phyloP scores from a whole-genome alignment of 2,329 filamentous ascomycete species.

The Dothidotthia symphoricarpi region DNA sequence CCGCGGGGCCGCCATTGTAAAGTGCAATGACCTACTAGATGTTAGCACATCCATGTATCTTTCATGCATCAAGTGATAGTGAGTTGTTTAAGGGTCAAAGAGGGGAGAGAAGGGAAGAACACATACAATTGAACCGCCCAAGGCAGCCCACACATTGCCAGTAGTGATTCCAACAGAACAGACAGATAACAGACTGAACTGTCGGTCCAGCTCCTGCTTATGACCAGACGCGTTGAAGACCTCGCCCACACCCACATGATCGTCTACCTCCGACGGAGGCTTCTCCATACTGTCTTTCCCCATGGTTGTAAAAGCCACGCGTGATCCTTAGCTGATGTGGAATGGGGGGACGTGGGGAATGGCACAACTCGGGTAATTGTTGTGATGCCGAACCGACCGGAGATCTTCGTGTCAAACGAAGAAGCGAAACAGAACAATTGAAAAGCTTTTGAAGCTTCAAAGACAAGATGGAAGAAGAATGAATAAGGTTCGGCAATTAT shows the following conservation, averaged over 20 bases:
- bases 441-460: no score
- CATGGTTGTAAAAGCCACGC: slow-evolving; percentile 1
- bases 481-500: no score
- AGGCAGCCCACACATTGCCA: slow-evolving; percentile 46
- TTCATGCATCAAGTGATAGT: no score
- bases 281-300: slow-evolving; percentile 15
- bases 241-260: slow-evolving; percentile 28
- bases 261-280: slow-evolving; percentile 14
- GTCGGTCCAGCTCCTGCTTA: slow-evolving; percentile 52
- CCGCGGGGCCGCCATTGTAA: slow-evolving; percentile 49
- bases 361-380: no score
- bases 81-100: not conserved
- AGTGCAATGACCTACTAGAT: slow-evolving; percentile 44
- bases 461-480: no score
- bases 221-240: slow-evolving; percentile 53
- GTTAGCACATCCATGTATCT: no score
- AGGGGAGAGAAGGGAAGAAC: not conserved
- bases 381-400: no score
- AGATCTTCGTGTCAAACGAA: not conserved
- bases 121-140: slow-evolving; percentile 50
- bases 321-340: not conserved
- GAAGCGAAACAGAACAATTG: no score
- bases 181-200: slow-evolving; percentile 50
- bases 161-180: slow-evolving; percentile 49
- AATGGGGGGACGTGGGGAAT: not conserved